These are phyloP conservation scores for Lichtheimia corymbifera DNA, from an alignment of 371 early-diverging fungal species.

Conservation along the genomic window DNA sequence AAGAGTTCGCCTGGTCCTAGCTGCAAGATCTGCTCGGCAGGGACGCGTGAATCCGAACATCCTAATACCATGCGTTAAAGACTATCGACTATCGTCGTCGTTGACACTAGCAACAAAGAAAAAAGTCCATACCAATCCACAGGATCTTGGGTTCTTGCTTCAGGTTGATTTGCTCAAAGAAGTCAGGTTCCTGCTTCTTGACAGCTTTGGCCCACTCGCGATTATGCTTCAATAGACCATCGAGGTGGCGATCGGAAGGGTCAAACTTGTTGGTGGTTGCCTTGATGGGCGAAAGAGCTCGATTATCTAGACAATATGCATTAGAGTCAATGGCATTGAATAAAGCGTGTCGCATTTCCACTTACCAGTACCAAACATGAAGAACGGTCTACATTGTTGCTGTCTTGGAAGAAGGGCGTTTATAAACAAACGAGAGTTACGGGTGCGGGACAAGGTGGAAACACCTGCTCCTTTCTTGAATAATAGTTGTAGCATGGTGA, in stretches of 20 bases:
- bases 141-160: constrained; percentile 85
- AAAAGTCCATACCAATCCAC: constrained; percentile 77
- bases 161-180: constrained; percentile 52
- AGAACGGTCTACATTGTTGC: no score
- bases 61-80: constrained; percentile 27
- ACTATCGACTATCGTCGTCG: no score
- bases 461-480: no score
- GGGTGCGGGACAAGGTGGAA: no score
- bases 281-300: no score
- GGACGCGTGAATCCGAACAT: constrained; percentile 91
- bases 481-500: no score
- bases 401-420: no score
- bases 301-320: no score
- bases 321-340: no score
- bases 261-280: constrained; percentile 25
- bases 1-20: constrained; percentile 87
- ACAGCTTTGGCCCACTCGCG: constrained; percentile 40
- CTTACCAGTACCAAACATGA: no score
- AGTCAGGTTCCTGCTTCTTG: constrained; percentile 30
- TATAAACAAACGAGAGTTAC: no score
- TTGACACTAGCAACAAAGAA: background rate
- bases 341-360: no score
- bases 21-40: constrained; percentile 64
- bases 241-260: constrained; percentile 23
- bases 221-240: constrained; percentile 31